phyloP scores from a whole-genome alignment of 2,329 filamentous ascomycete species.

The Dactylellina drechsleri region DNA sequence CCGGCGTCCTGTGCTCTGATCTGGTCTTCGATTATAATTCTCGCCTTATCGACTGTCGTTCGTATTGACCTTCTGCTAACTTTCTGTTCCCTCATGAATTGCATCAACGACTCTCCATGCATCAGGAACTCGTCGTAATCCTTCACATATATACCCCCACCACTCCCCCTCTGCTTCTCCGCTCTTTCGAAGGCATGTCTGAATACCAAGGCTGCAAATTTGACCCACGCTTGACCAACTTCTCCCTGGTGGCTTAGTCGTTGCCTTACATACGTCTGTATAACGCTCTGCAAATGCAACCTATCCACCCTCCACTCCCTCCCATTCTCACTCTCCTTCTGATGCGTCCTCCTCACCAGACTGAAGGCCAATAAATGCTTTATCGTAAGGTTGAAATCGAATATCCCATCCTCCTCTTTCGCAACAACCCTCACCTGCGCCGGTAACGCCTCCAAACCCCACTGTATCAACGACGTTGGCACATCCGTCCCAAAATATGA shows the following conservation, averaged over 20 bases:
- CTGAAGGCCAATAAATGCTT: conserved; percentile 58
- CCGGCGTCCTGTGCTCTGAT: conserved; percentile 29
- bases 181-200: conserved; percentile 49
- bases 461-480: conserved; percentile 71
- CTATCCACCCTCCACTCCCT: conserved; percentile 57
- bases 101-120: conserved; percentile 42
- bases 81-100: conserved; percentile 35
- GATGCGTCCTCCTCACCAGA: conserved; percentile 56
- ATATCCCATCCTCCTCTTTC: conserved; percentile 55
- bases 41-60: conserved; percentile 30
- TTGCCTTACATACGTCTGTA: conserved; percentile 54
- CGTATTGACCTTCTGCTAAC: conserved; percentile 50
- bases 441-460: conserved; percentile 55
- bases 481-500: conserved; percentile 74
- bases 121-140: conserved; percentile 50
- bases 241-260: conserved; percentile 31
- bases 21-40: conserved; percentile 33
- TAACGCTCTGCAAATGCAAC: conserved; percentile 57
- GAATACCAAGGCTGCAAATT: conserved; percentile 47
- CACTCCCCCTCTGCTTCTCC: conserved; percentile 36
- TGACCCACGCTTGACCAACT: conserved; percentile 47
- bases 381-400: conserved; percentile 58
- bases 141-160: conserved; percentile 39
- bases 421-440: conserved; percentile 54
- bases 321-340: conserved; percentile 54